phyloP scores from a whole-genome alignment of 371 early-diverging fungal genomes.

The Rhizopus sp. region DNA sequence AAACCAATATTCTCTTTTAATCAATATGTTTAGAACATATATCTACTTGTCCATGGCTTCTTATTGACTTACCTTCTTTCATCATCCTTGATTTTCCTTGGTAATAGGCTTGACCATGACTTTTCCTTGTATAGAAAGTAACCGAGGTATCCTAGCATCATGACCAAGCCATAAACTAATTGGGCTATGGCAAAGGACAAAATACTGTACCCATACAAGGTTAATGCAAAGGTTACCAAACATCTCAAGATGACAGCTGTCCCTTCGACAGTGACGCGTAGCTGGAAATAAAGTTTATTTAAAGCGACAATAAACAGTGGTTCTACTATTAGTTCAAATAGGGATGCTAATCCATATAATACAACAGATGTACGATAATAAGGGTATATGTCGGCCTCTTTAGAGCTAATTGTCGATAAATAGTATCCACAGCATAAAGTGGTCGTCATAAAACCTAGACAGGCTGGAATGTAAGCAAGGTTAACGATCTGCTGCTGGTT shows the following conservation, averaged over 20 bases:
- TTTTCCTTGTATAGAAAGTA: constrained; percentile 49
- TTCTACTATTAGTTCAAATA: constrained; percentile 78
- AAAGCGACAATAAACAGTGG: constrained; percentile 82
- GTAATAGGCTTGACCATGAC: constrained; percentile 35
- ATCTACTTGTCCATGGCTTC: constrained; percentile 26
- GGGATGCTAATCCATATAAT: constrained; percentile 72
- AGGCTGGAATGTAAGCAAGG: constrained; percentile 73
- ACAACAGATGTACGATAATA: constrained; percentile 52
- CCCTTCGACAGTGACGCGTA: constrained; percentile 84
- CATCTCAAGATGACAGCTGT: constrained; percentile 77
- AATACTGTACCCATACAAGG: constrained; percentile 55
- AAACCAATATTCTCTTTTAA: constrained; percentile 45
- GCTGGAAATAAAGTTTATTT: constrained; percentile 69
- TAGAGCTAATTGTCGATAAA: constrained; percentile 38
- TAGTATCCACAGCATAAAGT: constrained; percentile 56
- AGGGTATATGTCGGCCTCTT: constrained; percentile 32
- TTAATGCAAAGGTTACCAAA: constrained; percentile 64
- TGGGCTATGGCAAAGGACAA: constrained; percentile 82
- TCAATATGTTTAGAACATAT: not conserved
- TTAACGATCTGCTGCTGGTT: constrained; percentile 72
- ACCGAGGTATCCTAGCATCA: constrained; percentile 60
- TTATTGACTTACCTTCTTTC: constrained; percentile 14
- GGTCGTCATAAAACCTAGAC: constrained; percentile 59
- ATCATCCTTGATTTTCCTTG: constrained; percentile 34
- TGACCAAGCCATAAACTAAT: constrained; percentile 60